phyloP scores from a whole-genome alignment of 1,284 basidiomycete genomes.

The Cutaneotrichosporon sp. region DNA sequence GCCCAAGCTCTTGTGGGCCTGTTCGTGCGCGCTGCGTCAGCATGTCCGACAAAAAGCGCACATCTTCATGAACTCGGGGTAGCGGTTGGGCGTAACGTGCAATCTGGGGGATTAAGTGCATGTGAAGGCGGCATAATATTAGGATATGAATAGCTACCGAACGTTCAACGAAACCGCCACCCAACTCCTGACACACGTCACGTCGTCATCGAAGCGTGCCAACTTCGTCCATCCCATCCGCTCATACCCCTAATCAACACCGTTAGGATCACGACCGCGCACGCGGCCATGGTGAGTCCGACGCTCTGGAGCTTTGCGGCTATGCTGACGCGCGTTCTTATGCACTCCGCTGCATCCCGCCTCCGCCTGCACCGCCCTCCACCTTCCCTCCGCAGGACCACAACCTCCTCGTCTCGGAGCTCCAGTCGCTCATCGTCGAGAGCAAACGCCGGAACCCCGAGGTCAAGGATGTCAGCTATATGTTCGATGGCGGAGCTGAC shows the following conservation, averaged over 20 bases:
- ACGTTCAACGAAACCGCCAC: background rate
- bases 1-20: slow-evolving; percentile 31
- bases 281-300: slow-evolving; percentile 15
- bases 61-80: slow-evolving; percentile 34
- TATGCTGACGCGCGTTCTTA: background rate
- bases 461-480: slow-evolving; percentile 67
- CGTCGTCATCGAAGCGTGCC: background rate
- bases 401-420: slow-evolving; percentile 51
- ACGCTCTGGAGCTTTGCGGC: background rate
- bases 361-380: background rate
- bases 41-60: slow-evolving; percentile 10
- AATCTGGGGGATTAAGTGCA: background rate
- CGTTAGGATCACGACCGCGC: background rate
- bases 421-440: slow-evolving; percentile 73
- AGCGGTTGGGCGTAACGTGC: slow-evolving; percentile 30
- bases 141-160: background rate
- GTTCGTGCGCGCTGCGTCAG: slow-evolving; percentile 32
- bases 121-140: background rate
- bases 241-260: background rate
- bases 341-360: background rate
- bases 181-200: background rate
- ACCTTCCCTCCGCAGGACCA: slow-evolving; percentile 44
- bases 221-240: background rate
- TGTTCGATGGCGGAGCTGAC: background rate
- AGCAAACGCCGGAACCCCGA: slow-evolving; percentile 77